Evolutionary conservation across 768 basidiomycete species (phyloP).

Genomic region (Rhodotorula graminis): DNA sequence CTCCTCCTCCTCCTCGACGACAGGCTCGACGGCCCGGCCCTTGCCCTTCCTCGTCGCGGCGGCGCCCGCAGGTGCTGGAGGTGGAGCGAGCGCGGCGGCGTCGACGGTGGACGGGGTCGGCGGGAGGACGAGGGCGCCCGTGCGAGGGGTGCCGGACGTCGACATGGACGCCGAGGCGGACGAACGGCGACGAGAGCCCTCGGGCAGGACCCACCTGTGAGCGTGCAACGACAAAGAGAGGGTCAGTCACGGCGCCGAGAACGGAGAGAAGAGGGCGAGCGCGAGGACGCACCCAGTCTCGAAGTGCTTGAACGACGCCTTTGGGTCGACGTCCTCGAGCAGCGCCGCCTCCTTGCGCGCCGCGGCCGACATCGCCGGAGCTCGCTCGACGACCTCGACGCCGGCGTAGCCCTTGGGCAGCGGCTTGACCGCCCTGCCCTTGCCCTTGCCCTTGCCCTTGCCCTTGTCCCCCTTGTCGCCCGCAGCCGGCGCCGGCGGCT

Average conservation of each 20-base stretch:
- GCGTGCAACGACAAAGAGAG: not conserved
- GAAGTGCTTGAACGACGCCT: constrained; percentile 13
- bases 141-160: not conserved
- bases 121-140: not conserved
- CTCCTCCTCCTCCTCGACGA: constrained; percentile 60
- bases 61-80: not conserved
- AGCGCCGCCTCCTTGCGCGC: not conserved
- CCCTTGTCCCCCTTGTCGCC: not conserved
- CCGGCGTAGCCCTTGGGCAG: no score
- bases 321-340: not conserved
- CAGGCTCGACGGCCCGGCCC: constrained; percentile 60
- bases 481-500: not conserved
- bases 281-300: constrained; percentile 16
- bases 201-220: constrained; percentile 23
- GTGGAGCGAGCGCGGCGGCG: constrained; percentile 49
- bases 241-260: no score
- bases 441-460: not conserved
- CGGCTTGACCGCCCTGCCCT: no score
- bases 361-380: not conserved
- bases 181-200: constrained; percentile 15
- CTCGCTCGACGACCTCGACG: no score
- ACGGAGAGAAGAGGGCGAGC: not conserved
- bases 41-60: constrained; percentile 61
- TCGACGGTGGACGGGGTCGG: constrained; percentile 42
- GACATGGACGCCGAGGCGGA: not conserved